Base-by-base conservation (phyloP, 257 asterid genomes). In the Capsicum pubescens region DNA sequence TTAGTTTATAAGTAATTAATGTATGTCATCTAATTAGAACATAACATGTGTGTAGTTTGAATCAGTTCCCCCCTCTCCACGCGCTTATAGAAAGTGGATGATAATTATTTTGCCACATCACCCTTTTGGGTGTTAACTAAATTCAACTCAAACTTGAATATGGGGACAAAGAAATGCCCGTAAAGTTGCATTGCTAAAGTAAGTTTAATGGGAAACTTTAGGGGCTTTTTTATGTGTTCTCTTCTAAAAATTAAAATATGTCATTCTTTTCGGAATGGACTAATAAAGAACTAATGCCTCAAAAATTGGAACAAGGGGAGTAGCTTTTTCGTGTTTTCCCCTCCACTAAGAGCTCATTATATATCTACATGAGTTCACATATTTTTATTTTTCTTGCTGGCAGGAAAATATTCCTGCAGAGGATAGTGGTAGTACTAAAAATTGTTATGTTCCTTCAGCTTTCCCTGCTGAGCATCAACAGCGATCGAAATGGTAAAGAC, bases 361-460 rank as follows among this genome's bases (percentile, higher is more conserved):
- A 26, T 35, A 61, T 57, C n/a, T 59, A 11, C 70, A 55, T 35
- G 58, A 16, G 50, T 61, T 61, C 48, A 81, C 56, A n/a, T 66
- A 46, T 44, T 50, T 66, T 13, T 61, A 61, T 7, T 81, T 84
- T 82, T 82, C 66, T 84, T 56, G 8, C 81, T 90, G 83, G 83
- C 94, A 94, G 99, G 95, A 90, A 72, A 82, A 67, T 84, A 39
- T 82, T 85, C 85, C 85, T 35, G 84, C 64, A 82, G 91, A 83
- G 82, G 67, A 39, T 83, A 84, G 54, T 86, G 87, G 84, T 68
- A 85, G 70, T 71, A 57, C 82, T 84, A 86, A 87, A 60, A 83
- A 42, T 83, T 86, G 89, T 57, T 83, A 91, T 83, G 76, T 67
- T 58, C 59, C 90, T 52, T 44, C 88, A 84, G 83, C 81, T 80